Base-by-base conservation (phyloP, 2,329 filamentous ascomycete species). In the Aureobasidium mangrovei region DNA sequence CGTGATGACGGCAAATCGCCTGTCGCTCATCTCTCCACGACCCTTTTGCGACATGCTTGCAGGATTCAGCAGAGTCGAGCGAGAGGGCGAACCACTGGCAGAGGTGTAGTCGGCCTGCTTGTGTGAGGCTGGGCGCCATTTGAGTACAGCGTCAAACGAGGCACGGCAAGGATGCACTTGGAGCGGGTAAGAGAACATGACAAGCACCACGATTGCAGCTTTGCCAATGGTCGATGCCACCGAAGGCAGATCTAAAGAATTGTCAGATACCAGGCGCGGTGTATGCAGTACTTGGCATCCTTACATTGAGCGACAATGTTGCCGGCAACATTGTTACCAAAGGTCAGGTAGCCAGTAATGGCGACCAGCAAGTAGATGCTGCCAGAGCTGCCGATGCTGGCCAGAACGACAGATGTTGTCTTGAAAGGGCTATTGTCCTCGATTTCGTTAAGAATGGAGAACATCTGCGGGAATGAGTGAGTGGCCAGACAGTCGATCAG, bases 361-460 rank as follows among this genome's bases (percentile, higher is more conserved):
- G 90, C 91, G 10, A 97, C 91, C 2, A 97, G 76, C 33, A 95
- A 80, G 67, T 98, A 98, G 26, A 95, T 84, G 18, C 77, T 78
- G 9, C 88, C 88, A n/a, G 91, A 88, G 31, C 86, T 85, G 24
- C 93, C 93, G 62, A 95, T 95, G 63, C 90, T 95, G 3, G 85
- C 79, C 26, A 79, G 76, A 9, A 97, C 83, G 7, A 98, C 91
- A 12, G 81, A 79, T 0, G 89, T 85, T 6, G 91, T 85, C 58
- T 85, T 85, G 63, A 76, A 78, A 24, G 88, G 88, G 3, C 87
- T 87, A 69, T 90, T 89, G 66, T 95, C 84, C 56, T 82, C 79
- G 61, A 98, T 89, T 71, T 98, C 93, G 64, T 98, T 98, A 42
- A 98, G 74, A 60, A 98, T 95, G 8, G 91, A 95, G 69, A 98